Evolutionary conservation across 495 filamentous ascomycete genomes (phyloP), one percentile per base, ranked within the genome.

Genomic region (Aspergillus incahuasiensis): DNA sequence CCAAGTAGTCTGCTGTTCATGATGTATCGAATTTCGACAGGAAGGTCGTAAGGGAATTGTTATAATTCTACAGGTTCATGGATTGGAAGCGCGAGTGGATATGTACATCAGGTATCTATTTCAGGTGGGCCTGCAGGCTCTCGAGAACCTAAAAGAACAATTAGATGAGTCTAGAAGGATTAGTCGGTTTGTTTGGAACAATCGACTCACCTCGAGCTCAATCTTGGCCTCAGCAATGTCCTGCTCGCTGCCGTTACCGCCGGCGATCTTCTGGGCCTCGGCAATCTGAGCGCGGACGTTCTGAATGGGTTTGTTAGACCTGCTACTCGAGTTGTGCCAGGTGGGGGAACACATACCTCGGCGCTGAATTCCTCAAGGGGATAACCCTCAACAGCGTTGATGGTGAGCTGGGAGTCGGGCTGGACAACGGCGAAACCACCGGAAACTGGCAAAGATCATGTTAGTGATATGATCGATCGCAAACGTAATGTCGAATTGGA

Each of bases 161-260:
- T 67, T 56, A 68, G 59, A 60, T 28, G 20, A 50, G 21, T 15
- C 35, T 54, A 5, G 38, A n/a, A 5, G 21, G 5, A 52, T 6
- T 6, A 24, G 15, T 24, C 5, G 6, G 6, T 35, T 25, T 39
- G 51, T 39, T 40, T 44, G 48, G 63, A 79, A 58, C 28, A 8
- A 38, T 39, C 30, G 22, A 57, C 58, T 39, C 77, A 96, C 94
- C 88, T 97, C 94, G 60, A 99, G 76, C 80, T 99, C 95, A 70
- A 97, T 90, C 82, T 94, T 97, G 54, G 94, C 94, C 83, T 97
- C 94, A 54, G 91, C 92, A 73, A 96, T 89, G 68, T 99, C 94
- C 76, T 91, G 88, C 83, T 97, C 94, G 71, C 91, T 96, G 64
- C 94, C 94, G 67, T 80, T 83, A 62, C 94, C 94, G 68, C 76